A percentile compares a stretch with the other conserved stretches of the same genome.
phyloP scores from a whole-genome alignment of 306 rosid species.

The Begonia fuchsioides region DNA sequence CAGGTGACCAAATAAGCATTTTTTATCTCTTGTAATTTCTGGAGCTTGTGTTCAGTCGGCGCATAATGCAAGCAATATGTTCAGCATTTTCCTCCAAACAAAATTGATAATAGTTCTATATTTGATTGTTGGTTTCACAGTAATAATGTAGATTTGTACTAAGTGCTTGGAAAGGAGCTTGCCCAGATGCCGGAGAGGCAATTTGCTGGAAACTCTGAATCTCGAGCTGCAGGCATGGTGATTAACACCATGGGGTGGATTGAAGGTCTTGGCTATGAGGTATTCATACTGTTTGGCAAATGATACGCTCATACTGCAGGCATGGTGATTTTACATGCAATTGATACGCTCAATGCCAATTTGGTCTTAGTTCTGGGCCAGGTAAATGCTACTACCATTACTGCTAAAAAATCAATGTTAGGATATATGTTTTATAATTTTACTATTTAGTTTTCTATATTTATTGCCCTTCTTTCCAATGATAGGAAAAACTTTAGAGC shows the following conservation, averaged over 20 bases:
- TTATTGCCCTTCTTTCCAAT: no score
- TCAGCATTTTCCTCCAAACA: no score
- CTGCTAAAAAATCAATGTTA: background rate
- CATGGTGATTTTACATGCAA: slow-evolving; percentile 91
- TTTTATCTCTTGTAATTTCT: background rate
- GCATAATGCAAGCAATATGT: background rate
- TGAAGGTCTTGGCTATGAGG: slow-evolving; percentile 95
- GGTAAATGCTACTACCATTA: slow-evolving; percentile 28
- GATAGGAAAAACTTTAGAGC: slow-evolving; percentile 83
- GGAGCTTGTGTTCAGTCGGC: background rate
- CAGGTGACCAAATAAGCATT: slow-evolving; percentile 22
- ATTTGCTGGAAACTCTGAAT: slow-evolving; percentile 67
- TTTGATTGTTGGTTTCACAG: slow-evolving; percentile 20
- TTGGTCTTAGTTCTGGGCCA: slow-evolving; percentile 93
- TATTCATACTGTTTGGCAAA: slow-evolving; percentile 13
- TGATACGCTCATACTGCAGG: no score
- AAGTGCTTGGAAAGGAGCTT: slow-evolving; percentile 84
- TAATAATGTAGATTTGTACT: slow-evolving; percentile 72
- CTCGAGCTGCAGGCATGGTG: slow-evolving; percentile 94
- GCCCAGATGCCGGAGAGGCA: slow-evolving; percentile 74
- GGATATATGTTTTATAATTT: no score
- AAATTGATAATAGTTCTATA: no score
- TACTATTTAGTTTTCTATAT: no score
- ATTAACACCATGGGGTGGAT: slow-evolving; percentile 99
- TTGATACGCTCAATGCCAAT: slow-evolving; percentile 63